A percentile compares a stretch with the other conserved stretches of the same genome.
Conservation (phyloP, 768 basidiomycete genomes). For the Rhizopogon rudus region DNA sequence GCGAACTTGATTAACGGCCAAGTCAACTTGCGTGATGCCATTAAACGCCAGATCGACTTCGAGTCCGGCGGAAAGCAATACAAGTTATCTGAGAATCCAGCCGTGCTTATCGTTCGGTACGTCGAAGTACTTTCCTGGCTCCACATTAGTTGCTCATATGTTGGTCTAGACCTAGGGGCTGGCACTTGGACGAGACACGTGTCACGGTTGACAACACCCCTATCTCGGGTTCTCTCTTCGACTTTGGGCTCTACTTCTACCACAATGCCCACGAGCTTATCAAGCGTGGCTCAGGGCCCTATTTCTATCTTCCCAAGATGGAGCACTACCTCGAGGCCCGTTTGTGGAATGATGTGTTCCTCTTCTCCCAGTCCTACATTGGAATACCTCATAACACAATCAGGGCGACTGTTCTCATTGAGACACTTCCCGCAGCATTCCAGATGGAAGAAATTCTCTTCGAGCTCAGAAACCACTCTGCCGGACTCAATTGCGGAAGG, state of each 20-base stretch:
- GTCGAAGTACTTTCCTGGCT: constrained; percentile 12
- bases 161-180: constrained; percentile 78
- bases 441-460: constrained; percentile 99
- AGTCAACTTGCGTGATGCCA: constrained; percentile 89
- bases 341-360: constrained; percentile 97
- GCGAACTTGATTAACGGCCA: constrained; percentile 91
- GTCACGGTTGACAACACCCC: constrained; percentile 85
- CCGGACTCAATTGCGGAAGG: constrained; percentile 96
- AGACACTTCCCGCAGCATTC: constrained; percentile 98
- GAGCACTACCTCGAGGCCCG: constrained; percentile 96
- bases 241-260: constrained; percentile 96
- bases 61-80: constrained; percentile 84
- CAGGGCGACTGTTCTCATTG: constrained; percentile 91
- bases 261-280: constrained; percentile 95
- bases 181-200: constrained; percentile 96
- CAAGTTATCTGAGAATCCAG: constrained; percentile 83
- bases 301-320: constrained; percentile 99
- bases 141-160: not conserved
- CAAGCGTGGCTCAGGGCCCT: constrained; percentile 83
- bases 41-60: constrained; percentile 86
- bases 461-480: constrained; percentile 91
- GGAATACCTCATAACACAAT: constrained; percentile 83
- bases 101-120: constrained; percentile 88
- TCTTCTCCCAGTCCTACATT: constrained; percentile 88
- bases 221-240: constrained; percentile 90